Evolutionary conservation across 139 green algal species (phyloP).

Genomic region (Chlorella sp.): DNA sequence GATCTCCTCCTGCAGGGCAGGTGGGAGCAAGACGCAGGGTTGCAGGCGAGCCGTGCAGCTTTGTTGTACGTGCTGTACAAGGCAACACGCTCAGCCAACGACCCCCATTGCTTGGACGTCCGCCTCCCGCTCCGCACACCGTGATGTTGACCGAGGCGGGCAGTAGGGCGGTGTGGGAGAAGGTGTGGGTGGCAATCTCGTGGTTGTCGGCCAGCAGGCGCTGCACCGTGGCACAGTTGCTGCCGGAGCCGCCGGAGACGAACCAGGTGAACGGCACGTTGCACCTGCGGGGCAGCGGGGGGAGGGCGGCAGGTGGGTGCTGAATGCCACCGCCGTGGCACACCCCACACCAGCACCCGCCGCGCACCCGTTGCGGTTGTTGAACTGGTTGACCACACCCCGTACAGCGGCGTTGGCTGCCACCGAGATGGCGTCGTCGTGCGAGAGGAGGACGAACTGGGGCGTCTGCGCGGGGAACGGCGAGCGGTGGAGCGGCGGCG

Average conservation of each 20-base stretch:
- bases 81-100: too few species aligned
- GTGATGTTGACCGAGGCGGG: constrained; percentile 1
- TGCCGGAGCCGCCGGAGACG: not conserved
- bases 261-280: constrained; percentile 1
- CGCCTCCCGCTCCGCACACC: not conserved
- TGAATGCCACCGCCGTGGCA: too few species aligned
- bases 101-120: too few species aligned
- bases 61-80: too few species aligned
- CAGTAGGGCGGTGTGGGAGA: not conserved
- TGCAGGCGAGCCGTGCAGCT: too few species aligned
- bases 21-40: too few species aligned
- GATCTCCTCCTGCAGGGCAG: not conserved
- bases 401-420: not conserved
- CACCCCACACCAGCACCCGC: too few species aligned
- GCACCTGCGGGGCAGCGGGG: not conserved
- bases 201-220: constrained; percentile 28
- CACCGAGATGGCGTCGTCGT: constrained; percentile 29
- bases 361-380: not conserved
- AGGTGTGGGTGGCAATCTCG: constrained; percentile 20
- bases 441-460: constrained; percentile 18
- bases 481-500: not conserved
- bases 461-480: not conserved
- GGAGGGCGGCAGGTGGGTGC: too few species aligned
- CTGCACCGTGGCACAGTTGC: not conserved
- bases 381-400: not conserved